phyloP scores from a whole-genome alignment of 345 rosid genomes.

The Excoecaria agallocha region DNA sequence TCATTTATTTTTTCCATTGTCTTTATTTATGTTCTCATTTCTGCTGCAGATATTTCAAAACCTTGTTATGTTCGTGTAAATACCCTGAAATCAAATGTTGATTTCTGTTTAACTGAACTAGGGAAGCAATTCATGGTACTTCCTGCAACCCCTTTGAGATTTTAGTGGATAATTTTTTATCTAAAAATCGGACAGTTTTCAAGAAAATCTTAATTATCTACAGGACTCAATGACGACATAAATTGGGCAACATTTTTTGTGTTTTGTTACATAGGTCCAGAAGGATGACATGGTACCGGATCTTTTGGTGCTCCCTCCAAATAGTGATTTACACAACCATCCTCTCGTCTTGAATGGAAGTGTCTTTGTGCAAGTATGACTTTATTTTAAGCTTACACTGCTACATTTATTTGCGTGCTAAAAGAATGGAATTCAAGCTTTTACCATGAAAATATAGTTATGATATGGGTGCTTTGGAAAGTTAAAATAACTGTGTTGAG shows the following conservation, averaged over 20 bases:
- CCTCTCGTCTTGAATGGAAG: slow-evolving; percentile 70
- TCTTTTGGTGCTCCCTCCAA: slow-evolving; percentile 73
- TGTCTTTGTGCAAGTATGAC: slow-evolving; percentile 68
- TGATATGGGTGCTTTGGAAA: not conserved
- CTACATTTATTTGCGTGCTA: not conserved
- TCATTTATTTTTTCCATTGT: not conserved
- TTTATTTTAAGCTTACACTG: not conserved
- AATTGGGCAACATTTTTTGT: slow-evolving; percentile 1
- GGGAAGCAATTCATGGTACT: slow-evolving; percentile 55
- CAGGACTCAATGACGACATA: not conserved
- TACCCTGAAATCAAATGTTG: slow-evolving; percentile 69
- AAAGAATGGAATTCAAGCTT: not conserved
- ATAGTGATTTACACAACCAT: slow-evolving; percentile 81
- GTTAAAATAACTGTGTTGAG: not conserved
- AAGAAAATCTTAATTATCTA: not conserved
- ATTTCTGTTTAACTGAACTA: slow-evolving; percentile 58
- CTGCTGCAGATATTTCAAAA: slow-evolving; percentile 53
- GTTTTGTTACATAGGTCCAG: slow-evolving; percentile 50
- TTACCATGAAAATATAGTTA: not conserved
- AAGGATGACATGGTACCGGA: slow-evolving; percentile 70
- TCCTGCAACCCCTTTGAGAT: slow-evolving; percentile 12
- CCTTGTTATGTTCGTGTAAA: slow-evolving; percentile 88
- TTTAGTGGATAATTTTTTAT: slow-evolving; percentile 8
- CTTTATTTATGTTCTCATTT: not conserved
- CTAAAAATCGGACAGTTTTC: slow-evolving; percentile 11